Evolutionary conservation across 129 eudicot genomes (phyloP).

Genomic region (Kitagawia praeruptora): DNA sequence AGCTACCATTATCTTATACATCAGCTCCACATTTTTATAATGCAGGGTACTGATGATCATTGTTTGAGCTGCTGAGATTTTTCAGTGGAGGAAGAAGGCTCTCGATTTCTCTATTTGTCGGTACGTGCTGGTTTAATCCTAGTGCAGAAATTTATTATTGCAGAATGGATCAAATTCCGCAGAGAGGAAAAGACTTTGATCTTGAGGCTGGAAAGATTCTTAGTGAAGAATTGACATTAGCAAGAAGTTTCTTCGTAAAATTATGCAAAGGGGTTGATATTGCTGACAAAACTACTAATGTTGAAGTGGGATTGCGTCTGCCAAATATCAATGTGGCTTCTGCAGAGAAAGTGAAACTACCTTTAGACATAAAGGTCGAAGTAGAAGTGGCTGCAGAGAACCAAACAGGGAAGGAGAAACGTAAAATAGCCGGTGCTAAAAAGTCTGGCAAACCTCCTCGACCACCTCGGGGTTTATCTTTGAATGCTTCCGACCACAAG

Average conservation of each 20-base stretch:
- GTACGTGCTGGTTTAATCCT: neutral
- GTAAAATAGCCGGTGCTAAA: constrained; percentile 43
- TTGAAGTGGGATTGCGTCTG: constrained; percentile 16
- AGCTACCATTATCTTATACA: neutral
- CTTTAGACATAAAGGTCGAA: constrained; percentile 27
- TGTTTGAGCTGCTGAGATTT: neutral
- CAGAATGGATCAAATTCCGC: constrained; percentile 32
- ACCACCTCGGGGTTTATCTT: constrained; percentile 55
- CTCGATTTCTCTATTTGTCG: neutral
- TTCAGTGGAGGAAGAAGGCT: neutral
- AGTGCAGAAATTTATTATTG: neutral
- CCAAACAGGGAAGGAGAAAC: constrained; percentile 46
- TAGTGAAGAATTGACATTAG: constrained; percentile 18
- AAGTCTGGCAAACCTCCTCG: constrained; percentile 83
- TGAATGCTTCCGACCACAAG: constrained; percentile 73
- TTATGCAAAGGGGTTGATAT: constrained; percentile 19
- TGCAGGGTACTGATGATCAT: constrained; percentile 4
- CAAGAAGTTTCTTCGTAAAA: constrained; percentile 18
- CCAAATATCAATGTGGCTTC: constrained; percentile 12
- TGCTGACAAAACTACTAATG: constrained; percentile 17
- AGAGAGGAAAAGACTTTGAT: constrained; percentile 40
- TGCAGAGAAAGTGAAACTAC: constrained; percentile 18
- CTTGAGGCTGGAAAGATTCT: constrained; percentile 38
- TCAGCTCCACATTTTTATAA: neutral
- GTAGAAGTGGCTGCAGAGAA: constrained; percentile 29